These are phyloP conservation scores for Calonectria leucothoes DNA, from an alignment of 2,329 filamentous ascomycete species.

Conservation along the genomic window DNA sequence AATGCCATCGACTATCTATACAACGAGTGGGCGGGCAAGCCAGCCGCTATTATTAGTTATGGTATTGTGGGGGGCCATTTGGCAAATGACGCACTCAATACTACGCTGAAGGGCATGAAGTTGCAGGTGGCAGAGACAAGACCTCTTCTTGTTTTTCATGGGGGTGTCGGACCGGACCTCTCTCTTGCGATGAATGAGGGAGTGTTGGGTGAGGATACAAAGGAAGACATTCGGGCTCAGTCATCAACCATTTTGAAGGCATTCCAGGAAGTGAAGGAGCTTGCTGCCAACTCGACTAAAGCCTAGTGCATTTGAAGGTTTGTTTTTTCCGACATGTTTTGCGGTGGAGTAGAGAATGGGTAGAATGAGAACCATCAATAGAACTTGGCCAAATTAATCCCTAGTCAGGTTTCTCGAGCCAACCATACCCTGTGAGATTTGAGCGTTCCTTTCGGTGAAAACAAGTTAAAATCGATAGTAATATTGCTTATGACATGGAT, in stretches of 20 bases:
- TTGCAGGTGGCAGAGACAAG: conserved; percentile 10
- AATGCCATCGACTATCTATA: conserved; percentile 73
- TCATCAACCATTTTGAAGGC: not conserved
- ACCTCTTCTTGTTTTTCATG: not conserved
- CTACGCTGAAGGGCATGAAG: conserved; percentile 22
- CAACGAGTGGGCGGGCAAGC: conserved; percentile 58
- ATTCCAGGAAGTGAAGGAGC: not conserved
- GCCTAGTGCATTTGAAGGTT: not conserved
- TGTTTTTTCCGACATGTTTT: no score
- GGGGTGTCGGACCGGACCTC: not conserved
- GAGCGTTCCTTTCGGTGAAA: no score
- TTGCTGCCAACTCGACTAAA: not conserved
- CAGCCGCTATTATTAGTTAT: conserved; percentile 28
- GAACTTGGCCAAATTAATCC: not conserved
- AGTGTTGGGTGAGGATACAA: not conserved
- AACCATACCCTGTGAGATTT: no score
- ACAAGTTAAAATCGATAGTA: no score
- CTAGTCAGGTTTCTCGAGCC: no score
- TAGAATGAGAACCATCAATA: not conserved
- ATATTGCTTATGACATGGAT: not conserved
- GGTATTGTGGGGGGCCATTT: conserved; percentile 23
- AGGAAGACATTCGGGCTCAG: not conserved
- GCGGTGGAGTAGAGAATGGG: not conserved
- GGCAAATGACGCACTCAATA: conserved; percentile 4
- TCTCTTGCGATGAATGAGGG: not conserved